Conservation (phyloP, 148 eudicot species). For the Suaeda aralocaspica region DNA sequence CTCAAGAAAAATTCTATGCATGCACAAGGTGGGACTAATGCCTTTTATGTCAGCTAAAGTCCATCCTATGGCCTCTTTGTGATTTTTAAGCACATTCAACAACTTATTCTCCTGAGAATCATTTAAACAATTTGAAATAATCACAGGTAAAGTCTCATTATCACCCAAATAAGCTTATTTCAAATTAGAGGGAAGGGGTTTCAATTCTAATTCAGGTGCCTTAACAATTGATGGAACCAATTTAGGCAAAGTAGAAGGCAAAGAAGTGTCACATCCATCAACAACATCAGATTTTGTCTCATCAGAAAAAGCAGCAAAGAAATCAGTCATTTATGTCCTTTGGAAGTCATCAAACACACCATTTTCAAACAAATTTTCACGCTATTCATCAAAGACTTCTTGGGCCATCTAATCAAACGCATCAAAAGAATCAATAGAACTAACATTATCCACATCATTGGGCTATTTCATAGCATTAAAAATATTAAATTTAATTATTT, state of each 20-base stretch:
- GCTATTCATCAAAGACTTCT: background rate
- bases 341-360: background rate
- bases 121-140: background rate
- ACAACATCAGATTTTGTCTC: too few species aligned
- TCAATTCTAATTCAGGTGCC: background rate
- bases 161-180: background rate
- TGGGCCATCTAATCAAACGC: background rate
- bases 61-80: background rate
- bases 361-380: background rate
- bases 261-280: too few species aligned
- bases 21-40: background rate
- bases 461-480: background rate
- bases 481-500: constrained; percentile 14
- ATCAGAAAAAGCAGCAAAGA: too few species aligned
- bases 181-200: background rate
- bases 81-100: background rate
- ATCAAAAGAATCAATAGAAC: background rate
- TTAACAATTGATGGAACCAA: background rate
- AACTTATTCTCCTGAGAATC: background rate
- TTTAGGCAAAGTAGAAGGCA: background rate
- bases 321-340: too few species aligned
- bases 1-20: background rate
- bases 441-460: background rate
- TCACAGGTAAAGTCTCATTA: background rate
- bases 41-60: background rate